A percentile compares a stretch with the other conserved stretches of the same genome.
These are phyloP conservation scores for Mycena metata DNA, from an alignment of 768 basidiomycete species.

Conservation along the genomic window DNA sequence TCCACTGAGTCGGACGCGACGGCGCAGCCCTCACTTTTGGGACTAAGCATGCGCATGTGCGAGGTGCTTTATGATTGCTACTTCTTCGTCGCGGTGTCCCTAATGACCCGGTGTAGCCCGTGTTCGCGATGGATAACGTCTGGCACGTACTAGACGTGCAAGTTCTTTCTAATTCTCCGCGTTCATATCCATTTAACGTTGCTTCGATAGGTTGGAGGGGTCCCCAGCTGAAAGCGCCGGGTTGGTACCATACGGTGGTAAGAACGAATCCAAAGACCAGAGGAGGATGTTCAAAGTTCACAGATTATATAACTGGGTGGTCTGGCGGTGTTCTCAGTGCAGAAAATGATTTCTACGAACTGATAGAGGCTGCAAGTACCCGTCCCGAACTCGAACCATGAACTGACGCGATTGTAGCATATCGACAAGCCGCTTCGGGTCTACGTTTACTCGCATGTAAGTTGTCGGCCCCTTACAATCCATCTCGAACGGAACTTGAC, in stretches of 20 bases:
- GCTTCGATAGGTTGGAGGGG: constrained; percentile 73
- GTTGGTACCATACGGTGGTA: constrained; percentile 88
- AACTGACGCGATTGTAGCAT: constrained; percentile 65
- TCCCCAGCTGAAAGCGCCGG: constrained; percentile 97
- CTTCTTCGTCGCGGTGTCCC: background rate
- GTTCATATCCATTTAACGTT: background rate
- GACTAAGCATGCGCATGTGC: constrained; percentile 94
- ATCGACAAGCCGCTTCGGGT: constrained; percentile 93
- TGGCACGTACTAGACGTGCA: constrained; percentile 97
- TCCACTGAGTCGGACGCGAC: constrained; percentile 54
- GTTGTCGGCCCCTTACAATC: constrained; percentile 67
- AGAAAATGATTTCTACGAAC: constrained; percentile 96
- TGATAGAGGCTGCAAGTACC: constrained; percentile 88
- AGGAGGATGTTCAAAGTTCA: constrained; percentile 31
- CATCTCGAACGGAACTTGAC: constrained; percentile 22
- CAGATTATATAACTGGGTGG: constrained; percentile 88
- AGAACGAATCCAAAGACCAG: constrained; percentile 37
- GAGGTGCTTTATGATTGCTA: constrained; percentile 48
- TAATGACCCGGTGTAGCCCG: constrained; percentile 58
- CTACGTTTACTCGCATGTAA: constrained; percentile 97
- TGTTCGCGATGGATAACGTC: constrained; percentile 89
- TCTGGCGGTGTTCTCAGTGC: constrained; percentile 92
- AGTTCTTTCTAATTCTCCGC: background rate
- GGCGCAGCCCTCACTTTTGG: constrained; percentile 89
- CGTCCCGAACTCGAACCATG: background rate